These are phyloP conservation scores for Recurvomyces mirabilis DNA, from an alignment of 495 filamentous ascomycete species.

Conservation along the genomic window DNA sequence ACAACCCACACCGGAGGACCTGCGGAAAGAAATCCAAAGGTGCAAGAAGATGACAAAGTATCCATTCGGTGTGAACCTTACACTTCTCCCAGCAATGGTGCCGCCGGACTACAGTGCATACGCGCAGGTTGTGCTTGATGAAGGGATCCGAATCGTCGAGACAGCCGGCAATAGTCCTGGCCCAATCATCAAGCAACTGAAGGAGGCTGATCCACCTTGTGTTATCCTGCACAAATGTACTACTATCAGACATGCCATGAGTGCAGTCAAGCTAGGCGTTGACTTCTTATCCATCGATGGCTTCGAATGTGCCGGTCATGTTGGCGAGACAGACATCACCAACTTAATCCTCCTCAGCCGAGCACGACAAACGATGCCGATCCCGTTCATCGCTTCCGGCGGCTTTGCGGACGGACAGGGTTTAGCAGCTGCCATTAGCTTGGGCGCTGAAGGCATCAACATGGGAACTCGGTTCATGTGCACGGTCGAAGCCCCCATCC, in stretches of 20 bases:
- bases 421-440: constrained; percentile 76
- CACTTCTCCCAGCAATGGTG: constrained; percentile 77
- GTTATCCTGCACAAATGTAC: constrained; percentile 96
- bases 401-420: constrained; percentile 94
- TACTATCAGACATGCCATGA: constrained; percentile 85
- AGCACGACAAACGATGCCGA: constrained; percentile 70
- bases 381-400: constrained; percentile 91
- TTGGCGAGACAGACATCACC: constrained; percentile 92
- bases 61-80: constrained; percentile 95
- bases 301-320: constrained; percentile 94
- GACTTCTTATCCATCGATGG: constrained; percentile 96
- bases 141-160: constrained; percentile 89
- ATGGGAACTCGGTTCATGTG: constrained; percentile 94
- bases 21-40: constrained; percentile 83
- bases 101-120: constrained; percentile 90
- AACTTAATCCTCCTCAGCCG: constrained; percentile 89
- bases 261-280: constrained; percentile 85
- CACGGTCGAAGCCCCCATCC: constrained; percentile 84
- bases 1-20: constrained; percentile 82
- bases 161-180: constrained; percentile 93
- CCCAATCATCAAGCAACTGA: constrained; percentile 79
- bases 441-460: constrained; percentile 93
- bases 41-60: constrained; percentile 74
- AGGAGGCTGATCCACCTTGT: constrained; percentile 49
- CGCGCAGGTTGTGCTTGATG: constrained; percentile 83